Conservation (phyloP, 495 filamentous ascomycete species). For the Lepidopterella palustris region DNA sequence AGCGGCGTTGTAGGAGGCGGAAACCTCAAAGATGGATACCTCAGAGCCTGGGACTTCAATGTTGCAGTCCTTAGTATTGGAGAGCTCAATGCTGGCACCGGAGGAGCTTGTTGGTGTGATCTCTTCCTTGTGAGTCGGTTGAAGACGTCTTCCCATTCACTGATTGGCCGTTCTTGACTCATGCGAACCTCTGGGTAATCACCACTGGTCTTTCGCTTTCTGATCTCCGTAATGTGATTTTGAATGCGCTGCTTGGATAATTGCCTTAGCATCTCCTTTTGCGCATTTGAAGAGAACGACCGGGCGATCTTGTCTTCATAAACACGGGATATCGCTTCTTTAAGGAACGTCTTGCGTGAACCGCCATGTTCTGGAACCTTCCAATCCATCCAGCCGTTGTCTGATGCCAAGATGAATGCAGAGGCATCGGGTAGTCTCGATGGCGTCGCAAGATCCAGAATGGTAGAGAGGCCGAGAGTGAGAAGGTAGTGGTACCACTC, state of each 20-base stretch:
- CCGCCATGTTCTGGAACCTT: slow-evolving; percentile 40
- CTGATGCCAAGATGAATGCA: slow-evolving; percentile 47
- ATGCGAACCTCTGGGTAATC: slow-evolving; percentile 22
- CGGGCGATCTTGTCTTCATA: slow-evolving; percentile 48
- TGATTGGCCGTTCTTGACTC: slow-evolving; percentile 34
- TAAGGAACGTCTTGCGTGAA: slow-evolving; percentile 55
- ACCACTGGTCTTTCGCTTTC: slow-evolving; percentile 17
- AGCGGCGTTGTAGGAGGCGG: slow-evolving; percentile 6
- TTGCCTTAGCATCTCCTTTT: slow-evolving; percentile 29
- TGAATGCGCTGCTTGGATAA: slow-evolving; percentile 32
- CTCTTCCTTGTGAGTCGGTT: slow-evolving; percentile 14
- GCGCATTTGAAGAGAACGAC: slow-evolving; percentile 14
- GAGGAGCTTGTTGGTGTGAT: neutral
- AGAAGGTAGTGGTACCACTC: slow-evolving; percentile 59
- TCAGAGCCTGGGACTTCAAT: no score
- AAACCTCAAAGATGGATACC: neutral
- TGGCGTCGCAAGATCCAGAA: slow-evolving; percentile 50
- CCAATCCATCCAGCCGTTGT: slow-evolving; percentile 54
- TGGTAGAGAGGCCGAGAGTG: slow-evolving; percentile 51
- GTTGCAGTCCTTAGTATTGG: no score
- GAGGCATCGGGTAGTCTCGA: slow-evolving; percentile 36
- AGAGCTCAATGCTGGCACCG: neutral
- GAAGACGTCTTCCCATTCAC: slow-evolving; percentile 31
- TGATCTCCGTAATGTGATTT: slow-evolving; percentile 31
- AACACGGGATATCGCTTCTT: slow-evolving; percentile 53